Percentiles rank a stretch among this genome's conserved stretches.
Conservation (phyloP, 257 asterid species). For the Anisodus acutangulus region DNA sequence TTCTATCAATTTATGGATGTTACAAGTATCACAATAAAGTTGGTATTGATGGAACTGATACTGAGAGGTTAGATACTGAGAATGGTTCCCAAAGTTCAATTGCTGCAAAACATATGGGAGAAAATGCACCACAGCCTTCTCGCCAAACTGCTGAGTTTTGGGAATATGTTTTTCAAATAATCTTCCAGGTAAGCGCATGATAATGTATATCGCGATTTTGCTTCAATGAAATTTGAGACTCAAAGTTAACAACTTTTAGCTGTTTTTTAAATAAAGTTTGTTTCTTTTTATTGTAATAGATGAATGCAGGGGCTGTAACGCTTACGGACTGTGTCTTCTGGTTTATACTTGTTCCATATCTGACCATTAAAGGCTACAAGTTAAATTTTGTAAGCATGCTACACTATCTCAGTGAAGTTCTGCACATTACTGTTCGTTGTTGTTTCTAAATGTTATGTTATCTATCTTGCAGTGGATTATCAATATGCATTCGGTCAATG, state of each 20-base stretch:
- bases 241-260: neutral
- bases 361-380: constrained; percentile 75
- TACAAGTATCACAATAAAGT: constrained; percentile 43
- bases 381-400: constrained; percentile 72
- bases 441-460: constrained; percentile 29
- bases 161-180: constrained; percentile 75
- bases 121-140: constrained; percentile 38
- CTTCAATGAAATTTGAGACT: neutral
- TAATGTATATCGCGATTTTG: constrained; percentile 16
- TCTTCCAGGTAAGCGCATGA: constrained; percentile 66
- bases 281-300: constrained; percentile 44
- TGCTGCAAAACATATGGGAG: constrained; percentile 39
- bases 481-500: constrained; percentile 91
- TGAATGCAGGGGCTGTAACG: constrained; percentile 96
- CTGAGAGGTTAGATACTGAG: constrained; percentile 52
- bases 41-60: constrained; percentile 32
- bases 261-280: neutral
- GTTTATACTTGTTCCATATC: constrained; percentile 91
- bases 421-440: neutral
- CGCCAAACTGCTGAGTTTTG: constrained; percentile 68
- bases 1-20: constrained; percentile 81
- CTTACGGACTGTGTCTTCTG: constrained; percentile 87
- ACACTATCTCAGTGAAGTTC: neutral
- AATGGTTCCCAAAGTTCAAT: constrained; percentile 40
- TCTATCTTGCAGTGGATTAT: constrained; percentile 70